phyloP scores from a whole-genome alignment of 2,329 filamentous ascomycete species.

The Zasmidium citrigriseum region DNA sequence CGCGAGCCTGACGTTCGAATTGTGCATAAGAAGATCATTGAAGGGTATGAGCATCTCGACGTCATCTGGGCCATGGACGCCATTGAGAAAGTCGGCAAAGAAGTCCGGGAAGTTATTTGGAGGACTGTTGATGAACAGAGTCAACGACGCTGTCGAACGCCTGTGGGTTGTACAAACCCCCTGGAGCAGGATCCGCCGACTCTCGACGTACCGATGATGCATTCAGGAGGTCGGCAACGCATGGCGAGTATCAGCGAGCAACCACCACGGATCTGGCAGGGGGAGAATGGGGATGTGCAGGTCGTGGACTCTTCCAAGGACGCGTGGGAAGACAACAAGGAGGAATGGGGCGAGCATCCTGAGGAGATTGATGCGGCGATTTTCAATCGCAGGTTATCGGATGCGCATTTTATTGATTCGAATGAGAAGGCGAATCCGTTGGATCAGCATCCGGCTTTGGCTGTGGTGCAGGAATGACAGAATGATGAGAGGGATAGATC shows the following conservation, averaged over 20 bases:
- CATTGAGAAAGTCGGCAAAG: conserved; percentile 77
- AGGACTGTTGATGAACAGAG: conserved; percentile 63
- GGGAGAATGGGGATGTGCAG: neutral
- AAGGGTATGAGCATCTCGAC: conserved; percentile 90
- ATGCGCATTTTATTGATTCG: conserved; percentile 29
- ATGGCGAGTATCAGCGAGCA: conserved; percentile 33
- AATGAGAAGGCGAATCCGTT: conserved; percentile 34
- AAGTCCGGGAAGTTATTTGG: conserved; percentile 82
- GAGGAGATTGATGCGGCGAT: conserved; percentile 4
- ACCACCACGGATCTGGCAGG: neutral
- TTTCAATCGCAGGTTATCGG: conserved; percentile 13
- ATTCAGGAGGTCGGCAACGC: conserved; percentile 26
- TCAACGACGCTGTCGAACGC: conserved; percentile 62
- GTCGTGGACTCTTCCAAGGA: conserved; percentile 14
- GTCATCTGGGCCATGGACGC: conserved; percentile 94
- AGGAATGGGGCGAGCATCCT: conserved; percentile 3
- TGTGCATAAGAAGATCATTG: conserved; percentile 79
- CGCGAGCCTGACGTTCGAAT: conserved; percentile 79
- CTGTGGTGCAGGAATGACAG: conserved; percentile 6
- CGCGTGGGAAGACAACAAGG: conserved; percentile 6
- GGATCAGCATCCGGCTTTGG: conserved; percentile 7
- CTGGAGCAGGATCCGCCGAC: conserved; percentile 20
- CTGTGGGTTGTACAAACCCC: conserved; percentile 61
- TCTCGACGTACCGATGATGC: conserved; percentile 30
- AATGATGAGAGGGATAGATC: neutral